Conservation (phyloP, 768 basidiomycete species). For the Chalciporus chontae region DNA sequence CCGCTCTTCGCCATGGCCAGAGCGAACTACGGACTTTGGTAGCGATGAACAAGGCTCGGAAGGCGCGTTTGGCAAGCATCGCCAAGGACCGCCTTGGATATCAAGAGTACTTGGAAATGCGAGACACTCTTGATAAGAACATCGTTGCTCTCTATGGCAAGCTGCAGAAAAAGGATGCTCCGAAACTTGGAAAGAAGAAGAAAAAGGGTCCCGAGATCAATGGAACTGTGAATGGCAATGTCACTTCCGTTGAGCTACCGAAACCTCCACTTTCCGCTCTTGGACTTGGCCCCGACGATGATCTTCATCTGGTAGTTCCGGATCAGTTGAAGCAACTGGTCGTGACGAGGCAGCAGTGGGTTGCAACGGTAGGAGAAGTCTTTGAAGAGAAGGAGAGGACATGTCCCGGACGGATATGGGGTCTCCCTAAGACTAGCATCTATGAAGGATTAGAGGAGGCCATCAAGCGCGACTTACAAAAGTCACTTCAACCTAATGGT, state of each 20-base stretch:
- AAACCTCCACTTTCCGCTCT: slow-evolving; percentile 69
- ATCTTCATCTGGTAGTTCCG: slow-evolving; percentile 56
- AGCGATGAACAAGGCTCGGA: slow-evolving; percentile 80
- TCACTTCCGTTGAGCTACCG: slow-evolving; percentile 34
- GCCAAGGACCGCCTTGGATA: slow-evolving; percentile 87
- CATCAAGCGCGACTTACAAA: slow-evolving; percentile 38
- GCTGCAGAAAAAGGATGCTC: slow-evolving; percentile 77
- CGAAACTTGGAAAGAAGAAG: slow-evolving; percentile 70
- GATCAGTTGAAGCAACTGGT: slow-evolving; percentile 72
- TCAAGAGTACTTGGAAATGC: slow-evolving; percentile 83
- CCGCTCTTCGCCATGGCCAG: slow-evolving; percentile 87
- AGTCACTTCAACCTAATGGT: slow-evolving; percentile 18
- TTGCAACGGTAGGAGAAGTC: slow-evolving; percentile 66
- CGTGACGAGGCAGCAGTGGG: slow-evolving; percentile 74
- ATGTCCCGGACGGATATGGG: slow-evolving; percentile 68
- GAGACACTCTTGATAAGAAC: slow-evolving; percentile 85
- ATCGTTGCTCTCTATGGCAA: slow-evolving; percentile 72
- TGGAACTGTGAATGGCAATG: slow-evolving; percentile 30
- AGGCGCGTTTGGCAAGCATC: slow-evolving; percentile 63
- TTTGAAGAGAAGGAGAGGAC: slow-evolving; percentile 73
- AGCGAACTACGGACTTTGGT: slow-evolving; percentile 72
- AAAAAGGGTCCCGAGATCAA: slow-evolving; percentile 51
- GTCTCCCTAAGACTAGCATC: slow-evolving; percentile 72
- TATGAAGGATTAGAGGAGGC: slow-evolving; percentile 75
- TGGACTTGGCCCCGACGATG: slow-evolving; percentile 66